phyloP scores from a whole-genome alignment of 2,329 filamentous ascomycete genomes.

The Venturia oleaginea region DNA sequence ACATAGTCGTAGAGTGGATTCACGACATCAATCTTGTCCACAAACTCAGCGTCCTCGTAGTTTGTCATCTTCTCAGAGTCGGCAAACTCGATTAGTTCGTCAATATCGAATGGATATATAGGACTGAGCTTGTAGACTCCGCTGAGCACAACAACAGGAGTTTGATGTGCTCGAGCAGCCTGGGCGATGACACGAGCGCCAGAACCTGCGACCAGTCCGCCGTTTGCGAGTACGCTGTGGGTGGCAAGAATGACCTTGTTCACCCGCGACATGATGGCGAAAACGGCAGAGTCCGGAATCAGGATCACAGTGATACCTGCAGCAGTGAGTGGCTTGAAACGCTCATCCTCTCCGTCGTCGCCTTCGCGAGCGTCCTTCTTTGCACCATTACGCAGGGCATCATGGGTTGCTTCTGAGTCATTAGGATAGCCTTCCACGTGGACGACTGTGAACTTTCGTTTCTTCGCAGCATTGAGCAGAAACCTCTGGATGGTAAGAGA shows the following conservation, averaged over 20 bases:
- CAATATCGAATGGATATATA: slow-evolving; percentile 74
- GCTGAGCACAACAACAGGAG: slow-evolving; percentile 78
- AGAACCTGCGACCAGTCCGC: slow-evolving; percentile 72
- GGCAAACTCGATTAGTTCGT: slow-evolving; percentile 77
- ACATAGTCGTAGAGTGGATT: slow-evolving; percentile 79
- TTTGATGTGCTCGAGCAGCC: slow-evolving; percentile 72
- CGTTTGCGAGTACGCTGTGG: slow-evolving; percentile 79
- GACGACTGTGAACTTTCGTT: slow-evolving; percentile 86
- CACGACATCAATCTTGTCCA: slow-evolving; percentile 67
- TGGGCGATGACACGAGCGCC: slow-evolving; percentile 78
- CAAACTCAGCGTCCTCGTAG: slow-evolving; percentile 70
- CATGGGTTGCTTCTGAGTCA: slow-evolving; percentile 55
- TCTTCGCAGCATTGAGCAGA: slow-evolving; percentile 74
- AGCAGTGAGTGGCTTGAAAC: slow-evolving; percentile 59
- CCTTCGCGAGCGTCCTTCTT: slow-evolving; percentile 29
- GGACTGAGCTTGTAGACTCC: slow-evolving; percentile 93
- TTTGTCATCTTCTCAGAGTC: slow-evolving; percentile 66
- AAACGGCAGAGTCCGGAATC: slow-evolving; percentile 75
- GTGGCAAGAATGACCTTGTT: slow-evolving; percentile 92
- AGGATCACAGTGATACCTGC: slow-evolving; percentile 75
- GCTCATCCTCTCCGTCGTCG: slow-evolving; percentile 37
- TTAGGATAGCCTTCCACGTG: slow-evolving; percentile 68
- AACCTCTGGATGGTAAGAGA: slow-evolving; percentile 85
- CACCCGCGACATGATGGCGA: slow-evolving; percentile 88
- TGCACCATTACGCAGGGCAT: slow-evolving; percentile 48